Evolutionary conservation across 306 rosid genomes (phyloP).

Genomic region (Rosa multiflora): DNA sequence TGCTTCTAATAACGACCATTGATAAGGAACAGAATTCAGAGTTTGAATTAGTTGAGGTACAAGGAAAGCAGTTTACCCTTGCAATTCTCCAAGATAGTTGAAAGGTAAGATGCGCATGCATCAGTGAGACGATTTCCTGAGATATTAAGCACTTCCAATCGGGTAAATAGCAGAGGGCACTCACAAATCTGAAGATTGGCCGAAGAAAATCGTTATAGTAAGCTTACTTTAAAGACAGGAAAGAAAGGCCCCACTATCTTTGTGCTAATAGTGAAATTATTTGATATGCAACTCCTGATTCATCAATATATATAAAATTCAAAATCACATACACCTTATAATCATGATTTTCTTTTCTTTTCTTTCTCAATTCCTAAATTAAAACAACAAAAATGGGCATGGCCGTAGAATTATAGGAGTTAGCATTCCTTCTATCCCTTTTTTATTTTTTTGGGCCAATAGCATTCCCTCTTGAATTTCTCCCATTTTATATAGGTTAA

Average conservation of each 20-base stretch:
- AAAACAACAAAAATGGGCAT: not conserved
- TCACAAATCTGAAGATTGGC: conserved; percentile 70
- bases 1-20: not conserved
- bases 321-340: not conserved
- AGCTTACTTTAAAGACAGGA: conserved; percentile 10
- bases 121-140: conserved; percentile 94
- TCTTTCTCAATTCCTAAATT: not conserved
- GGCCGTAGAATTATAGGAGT: not conserved
- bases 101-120: conserved; percentile 81
- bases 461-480: not conserved
- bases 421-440: not conserved
- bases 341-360: not conserved
- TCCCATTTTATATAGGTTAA: not conserved
- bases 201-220: conserved; percentile 8
- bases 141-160: conserved; percentile 82
- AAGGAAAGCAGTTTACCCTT: conserved; percentile 51
- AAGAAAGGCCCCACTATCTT: not conserved
- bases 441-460: not conserved
- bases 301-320: not conserved
- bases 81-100: conserved; percentile 73
- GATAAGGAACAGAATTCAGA: conserved; percentile 23
- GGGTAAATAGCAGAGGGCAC: conserved; percentile 69
- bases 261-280: not conserved
- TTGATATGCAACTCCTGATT: not conserved
- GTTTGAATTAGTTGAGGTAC: conserved; percentile 21